A percentile compares a stretch with the other conserved stretches of the same genome.
Evolutionary conservation across 2,329 filamentous ascomycete genomes (phyloP).

Genomic region (Aureobasidium pullulans): DNA sequence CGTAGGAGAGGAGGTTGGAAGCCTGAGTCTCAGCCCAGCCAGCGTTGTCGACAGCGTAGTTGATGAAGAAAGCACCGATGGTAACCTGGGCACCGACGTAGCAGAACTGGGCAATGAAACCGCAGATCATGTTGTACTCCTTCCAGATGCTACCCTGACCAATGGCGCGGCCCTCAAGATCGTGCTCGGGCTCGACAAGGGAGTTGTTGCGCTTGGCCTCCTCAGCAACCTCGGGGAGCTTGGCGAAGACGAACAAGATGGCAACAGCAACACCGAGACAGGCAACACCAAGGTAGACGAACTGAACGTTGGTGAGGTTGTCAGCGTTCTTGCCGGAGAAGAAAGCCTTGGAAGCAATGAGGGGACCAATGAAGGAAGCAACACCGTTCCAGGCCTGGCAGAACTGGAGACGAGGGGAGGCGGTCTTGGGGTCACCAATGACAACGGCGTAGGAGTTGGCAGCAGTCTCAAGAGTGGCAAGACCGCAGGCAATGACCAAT

Average conservation of each 20-base stretch:
- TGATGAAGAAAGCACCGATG: slow-evolving; percentile 32
- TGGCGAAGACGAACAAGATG: slow-evolving; percentile 31
- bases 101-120: slow-evolving; percentile 31
- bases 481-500: slow-evolving; percentile 32
- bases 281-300: slow-evolving; percentile 34
- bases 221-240: slow-evolving; percentile 30
- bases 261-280: slow-evolving; percentile 29
- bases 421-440: slow-evolving; percentile 30
- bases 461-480: slow-evolving; percentile 32
- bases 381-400: slow-evolving; percentile 34
- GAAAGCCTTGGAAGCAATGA: slow-evolving; percentile 34
- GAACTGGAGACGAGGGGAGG: slow-evolving; percentile 32
- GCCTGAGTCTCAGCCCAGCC: slow-evolving; percentile 24
- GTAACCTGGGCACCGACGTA: slow-evolving; percentile 33
- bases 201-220: slow-evolving; percentile 22
- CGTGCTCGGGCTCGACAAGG: slow-evolving; percentile 25
- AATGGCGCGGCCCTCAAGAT: slow-evolving; percentile 25
- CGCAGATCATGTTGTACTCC: slow-evolving; percentile 35
- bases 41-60: slow-evolving; percentile 31
- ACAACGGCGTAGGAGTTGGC: slow-evolving; percentile 35
- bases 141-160: slow-evolving; percentile 29
- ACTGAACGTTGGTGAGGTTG: slow-evolving; percentile 31
- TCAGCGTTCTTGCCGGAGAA: slow-evolving; percentile 27
- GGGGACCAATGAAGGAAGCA: slow-evolving; percentile 33
- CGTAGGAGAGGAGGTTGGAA: slow-evolving; percentile 32